Conservation (phyloP, 2,329 filamentous ascomycete genomes). For the Plectosphaerella cucumerina region DNA sequence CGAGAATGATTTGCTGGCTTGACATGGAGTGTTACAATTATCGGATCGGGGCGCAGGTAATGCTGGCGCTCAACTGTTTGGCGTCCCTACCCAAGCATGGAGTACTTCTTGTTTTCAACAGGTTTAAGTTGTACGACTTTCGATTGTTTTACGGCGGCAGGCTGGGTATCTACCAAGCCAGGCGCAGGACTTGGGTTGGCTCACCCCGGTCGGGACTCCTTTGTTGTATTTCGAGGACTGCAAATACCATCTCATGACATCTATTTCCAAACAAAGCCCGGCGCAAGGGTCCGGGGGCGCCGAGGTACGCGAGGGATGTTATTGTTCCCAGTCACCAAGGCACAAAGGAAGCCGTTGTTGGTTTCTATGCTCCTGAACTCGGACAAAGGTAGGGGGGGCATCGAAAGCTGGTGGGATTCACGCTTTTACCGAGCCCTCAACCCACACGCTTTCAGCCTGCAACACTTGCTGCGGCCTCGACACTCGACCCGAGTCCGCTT, state of each 20-base stretch:
- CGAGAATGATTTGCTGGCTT: no score
- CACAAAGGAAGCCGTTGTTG: not conserved
- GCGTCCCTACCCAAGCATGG: no score
- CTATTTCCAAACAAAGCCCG: no score
- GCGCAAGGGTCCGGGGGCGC: no score
- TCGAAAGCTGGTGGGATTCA: no score
- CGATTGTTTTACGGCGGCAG: not conserved
- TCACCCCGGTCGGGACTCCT: no score
- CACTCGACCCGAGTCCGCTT: not conserved
- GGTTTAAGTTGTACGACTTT: not conserved
- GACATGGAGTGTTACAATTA: no score
- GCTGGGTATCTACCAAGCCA: not conserved
- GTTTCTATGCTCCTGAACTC: no score
- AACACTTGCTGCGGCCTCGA: not conserved
- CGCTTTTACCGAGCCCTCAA: not conserved
- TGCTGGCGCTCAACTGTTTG: no score
- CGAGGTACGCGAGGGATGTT: not conserved
- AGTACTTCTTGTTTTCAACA: not conserved
- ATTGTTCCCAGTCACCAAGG: not conserved
- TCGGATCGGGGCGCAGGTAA: no score
- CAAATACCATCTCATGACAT: not conserved
- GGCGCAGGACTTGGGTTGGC: not conserved
- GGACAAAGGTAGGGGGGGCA: not conserved
- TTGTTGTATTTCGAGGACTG: not conserved
- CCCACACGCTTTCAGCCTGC: not conserved